A percentile compares a stretch with the other conserved stretches of the same genome.
phyloP scores from a whole-genome alignment of 176 grass and related monocot genomes.

The sorghum (Sorghum bicolor) region Sorghum_bicolor_NCBIv3 NC_012877.2:2787501-2788000 shows the following conservation, averaged over 20 bases:
- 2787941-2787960: conserved; percentile 20
- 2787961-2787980: conserved; percentile 17
- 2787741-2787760: background rate
- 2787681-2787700: background rate
- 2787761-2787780: background rate
- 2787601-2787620: too few species aligned
- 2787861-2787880: conserved; percentile 52
- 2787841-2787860: conserved; percentile 11
- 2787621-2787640: background rate
- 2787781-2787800: background rate
- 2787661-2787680: background rate
- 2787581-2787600: background rate
- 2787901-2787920: conserved; percentile 75
- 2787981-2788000: conserved; percentile 24
- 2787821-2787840: conserved; percentile 50
- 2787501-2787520: background rate
- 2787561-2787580: background rate
- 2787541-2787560: background rate
- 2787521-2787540: background rate
- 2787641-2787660: background rate
- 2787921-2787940: conserved; percentile 39
- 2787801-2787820: conserved; percentile 20
- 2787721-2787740: background rate
- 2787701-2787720: background rate
- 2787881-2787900: conserved; percentile 60